These are phyloP conservation scores for Drechslerella dactyloides DNA, from an alignment of 2,329 filamentous ascomycete species.

Conservation along the genomic window DNA sequence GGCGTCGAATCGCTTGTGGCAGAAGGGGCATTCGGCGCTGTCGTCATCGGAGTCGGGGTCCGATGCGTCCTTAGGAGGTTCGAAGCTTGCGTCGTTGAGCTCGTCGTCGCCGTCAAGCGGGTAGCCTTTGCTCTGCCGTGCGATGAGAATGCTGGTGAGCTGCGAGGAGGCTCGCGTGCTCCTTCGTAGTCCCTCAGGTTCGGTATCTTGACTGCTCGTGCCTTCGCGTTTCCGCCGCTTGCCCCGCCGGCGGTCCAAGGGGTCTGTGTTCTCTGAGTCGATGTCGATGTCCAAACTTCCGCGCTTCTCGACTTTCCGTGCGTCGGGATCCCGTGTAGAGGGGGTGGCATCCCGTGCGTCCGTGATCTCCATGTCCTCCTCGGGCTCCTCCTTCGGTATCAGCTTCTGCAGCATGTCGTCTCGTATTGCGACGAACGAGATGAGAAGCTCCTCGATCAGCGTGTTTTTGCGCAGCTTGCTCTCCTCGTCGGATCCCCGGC, in stretches of 20 bases:
- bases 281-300: constrained; percentile 16
- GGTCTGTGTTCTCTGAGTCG: constrained; percentile 16
- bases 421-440: constrained; percentile 67
- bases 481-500: constrained; percentile 79
- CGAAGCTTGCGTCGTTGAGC: constrained; percentile 17
- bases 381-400: constrained; percentile 22
- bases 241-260: constrained; percentile 6
- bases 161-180: constrained; percentile 38
- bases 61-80: constrained; percentile 12
- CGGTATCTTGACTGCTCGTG: background rate
- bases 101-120: constrained; percentile 23
- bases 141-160: constrained; percentile 21
- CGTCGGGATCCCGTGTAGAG: background rate
- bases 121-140: constrained; percentile 14
- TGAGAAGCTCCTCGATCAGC: constrained; percentile 82
- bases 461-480: constrained; percentile 83
- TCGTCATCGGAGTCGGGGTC: constrained; percentile 14
- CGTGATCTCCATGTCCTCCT: constrained; percentile 2
- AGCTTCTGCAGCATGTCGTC: constrained; percentile 52
- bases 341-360: constrained; percentile 9
- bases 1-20: background rate
- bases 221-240: constrained; percentile 35
- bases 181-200: constrained; percentile 11
- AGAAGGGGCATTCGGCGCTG: constrained; percentile 20
- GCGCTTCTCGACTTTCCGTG: constrained; percentile 16